These are phyloP conservation scores for Leptographium wingfieldii DNA, from an alignment of 2,329 filamentous ascomycete species.

Conservation along the genomic window DNA sequence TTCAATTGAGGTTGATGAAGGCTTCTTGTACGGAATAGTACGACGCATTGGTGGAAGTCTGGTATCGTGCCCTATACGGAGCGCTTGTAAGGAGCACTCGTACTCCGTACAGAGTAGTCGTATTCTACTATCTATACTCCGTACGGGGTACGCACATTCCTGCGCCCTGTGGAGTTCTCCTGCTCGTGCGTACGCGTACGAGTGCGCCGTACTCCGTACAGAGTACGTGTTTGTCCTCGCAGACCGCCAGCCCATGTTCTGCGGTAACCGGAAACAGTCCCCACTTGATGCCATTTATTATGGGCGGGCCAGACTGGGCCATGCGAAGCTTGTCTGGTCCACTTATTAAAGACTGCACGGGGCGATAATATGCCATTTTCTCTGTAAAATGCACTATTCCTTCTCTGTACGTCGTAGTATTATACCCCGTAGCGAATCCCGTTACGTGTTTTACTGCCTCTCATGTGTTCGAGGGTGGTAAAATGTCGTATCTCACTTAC, in stretches of 20 bases:
- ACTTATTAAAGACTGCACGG: neutral
- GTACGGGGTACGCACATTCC: neutral
- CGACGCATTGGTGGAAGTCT: neutral
- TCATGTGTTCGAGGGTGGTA: too few species aligned
- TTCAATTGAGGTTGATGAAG: neutral
- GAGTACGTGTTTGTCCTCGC: neutral
- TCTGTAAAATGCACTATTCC: too few species aligned
- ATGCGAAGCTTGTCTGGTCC: neutral
- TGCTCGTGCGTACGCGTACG: neutral
- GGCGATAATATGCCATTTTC: neutral
- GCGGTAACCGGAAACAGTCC: neutral
- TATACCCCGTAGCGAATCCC: too few species aligned
- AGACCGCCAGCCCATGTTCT: neutral
- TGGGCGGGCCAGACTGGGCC: neutral
- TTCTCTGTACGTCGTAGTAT: too few species aligned
- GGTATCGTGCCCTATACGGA: neutral
- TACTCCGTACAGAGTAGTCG: neutral
- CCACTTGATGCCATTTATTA: neutral
- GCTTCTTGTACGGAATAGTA: neutral
- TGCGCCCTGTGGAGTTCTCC: neutral
- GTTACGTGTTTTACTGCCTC: too few species aligned
- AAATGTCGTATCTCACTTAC: too few species aligned
- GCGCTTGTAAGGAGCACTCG: neutral
- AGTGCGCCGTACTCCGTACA: too few species aligned
- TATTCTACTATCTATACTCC: neutral